Conservation (phyloP, 2,329 filamentous ascomycete genomes). For the Volutella citrinella region DNA sequence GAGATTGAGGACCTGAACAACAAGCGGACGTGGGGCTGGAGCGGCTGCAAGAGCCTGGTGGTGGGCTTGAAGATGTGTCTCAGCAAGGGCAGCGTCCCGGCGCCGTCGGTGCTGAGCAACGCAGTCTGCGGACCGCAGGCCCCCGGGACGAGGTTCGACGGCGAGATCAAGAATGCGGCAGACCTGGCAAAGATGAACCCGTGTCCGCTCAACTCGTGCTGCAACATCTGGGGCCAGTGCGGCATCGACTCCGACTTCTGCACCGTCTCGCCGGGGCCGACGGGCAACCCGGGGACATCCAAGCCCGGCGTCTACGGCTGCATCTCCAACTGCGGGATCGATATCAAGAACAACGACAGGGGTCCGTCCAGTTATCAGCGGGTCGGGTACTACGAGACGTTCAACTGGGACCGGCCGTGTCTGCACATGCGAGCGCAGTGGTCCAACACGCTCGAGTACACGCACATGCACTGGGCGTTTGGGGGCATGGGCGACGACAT, state of each 20-base stretch:
- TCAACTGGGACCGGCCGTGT: conserved; percentile 27
- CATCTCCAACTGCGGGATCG: conserved; percentile 31
- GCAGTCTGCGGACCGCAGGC: conserved; percentile 35
- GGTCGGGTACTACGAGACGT: conserved; percentile 33
- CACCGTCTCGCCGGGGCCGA: conserved; percentile 24
- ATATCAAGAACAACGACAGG: conserved; percentile 26
- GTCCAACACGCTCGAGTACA: conserved; percentile 24
- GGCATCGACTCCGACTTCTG: conserved; percentile 44
- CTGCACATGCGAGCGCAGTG: conserved; percentile 28
- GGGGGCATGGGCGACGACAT: conserved; percentile 20
- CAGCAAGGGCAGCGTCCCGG: conserved; percentile 30
- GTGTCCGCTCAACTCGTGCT: conserved; percentile 43
- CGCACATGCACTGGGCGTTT: conserved; percentile 34
- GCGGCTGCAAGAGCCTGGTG: conserved; percentile 28
- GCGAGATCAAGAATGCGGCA: no score
- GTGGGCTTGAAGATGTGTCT: conserved; percentile 30
- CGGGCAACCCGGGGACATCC: conserved; percentile 26
- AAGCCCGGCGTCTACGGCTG: conserved; percentile 23
- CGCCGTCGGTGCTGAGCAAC: conserved; percentile 28
- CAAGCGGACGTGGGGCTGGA: conserved; percentile 38
- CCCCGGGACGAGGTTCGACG: no score
- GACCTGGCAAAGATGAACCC: conserved; percentile 42
- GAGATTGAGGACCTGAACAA: conserved; percentile 37
- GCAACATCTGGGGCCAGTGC: conserved; percentile 42
- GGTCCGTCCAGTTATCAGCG: conserved; percentile 23